A percentile compares a stretch with the other conserved stretches of the same genome.
These are phyloP conservation scores for Penicillium coffeae DNA, from an alignment of 495 filamentous ascomycete species.

Conservation along the genomic window DNA sequence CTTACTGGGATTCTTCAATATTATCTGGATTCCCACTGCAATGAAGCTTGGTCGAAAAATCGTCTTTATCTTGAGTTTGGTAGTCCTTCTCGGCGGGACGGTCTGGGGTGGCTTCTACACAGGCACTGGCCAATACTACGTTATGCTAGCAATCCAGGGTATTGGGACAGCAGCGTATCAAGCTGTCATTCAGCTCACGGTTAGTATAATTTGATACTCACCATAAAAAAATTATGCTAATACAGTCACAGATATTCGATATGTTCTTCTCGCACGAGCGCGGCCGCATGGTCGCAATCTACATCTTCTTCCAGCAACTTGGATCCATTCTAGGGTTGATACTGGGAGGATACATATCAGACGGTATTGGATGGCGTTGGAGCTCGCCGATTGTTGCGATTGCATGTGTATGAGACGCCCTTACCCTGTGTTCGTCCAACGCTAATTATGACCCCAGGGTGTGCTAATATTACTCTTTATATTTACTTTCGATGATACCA, in stretches of 20 bases:
- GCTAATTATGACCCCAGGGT: slow-evolving; percentile 9
- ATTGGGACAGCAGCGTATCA: slow-evolving; percentile 29
- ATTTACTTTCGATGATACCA: slow-evolving; percentile 34
- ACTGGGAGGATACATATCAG: slow-evolving; percentile 24
- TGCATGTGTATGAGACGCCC: slow-evolving; percentile 17
- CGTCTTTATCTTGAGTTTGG: slow-evolving; percentile 25
- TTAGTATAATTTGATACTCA: slow-evolving; percentile 1
- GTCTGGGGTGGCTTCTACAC: slow-evolving; percentile 25
- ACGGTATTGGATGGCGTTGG: slow-evolving; percentile 34
- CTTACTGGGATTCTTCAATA: slow-evolving; percentile 32
- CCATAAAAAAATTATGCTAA: background rate
- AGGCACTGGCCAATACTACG: slow-evolving; percentile 24
- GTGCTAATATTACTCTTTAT: slow-evolving; percentile 27
- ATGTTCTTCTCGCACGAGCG: slow-evolving; percentile 28
- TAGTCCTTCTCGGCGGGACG: slow-evolving; percentile 17
- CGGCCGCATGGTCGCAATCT: slow-evolving; percentile 24
- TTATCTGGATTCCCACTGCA: slow-evolving; percentile 32
- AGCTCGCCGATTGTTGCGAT: slow-evolving; percentile 30
- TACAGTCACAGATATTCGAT: slow-evolving; percentile 25
- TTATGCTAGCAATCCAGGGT: slow-evolving; percentile 22
- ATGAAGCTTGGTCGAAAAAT: slow-evolving; percentile 34
- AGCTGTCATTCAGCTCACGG: slow-evolving; percentile 28
- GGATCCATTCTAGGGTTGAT: slow-evolving; percentile 28
- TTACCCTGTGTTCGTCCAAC: background rate
- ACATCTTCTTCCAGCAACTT: slow-evolving; percentile 28